These are phyloP conservation scores for Amyloporia xantha DNA, from an alignment of 768 basidiomycete genomes.

Conservation along the genomic window DNA sequence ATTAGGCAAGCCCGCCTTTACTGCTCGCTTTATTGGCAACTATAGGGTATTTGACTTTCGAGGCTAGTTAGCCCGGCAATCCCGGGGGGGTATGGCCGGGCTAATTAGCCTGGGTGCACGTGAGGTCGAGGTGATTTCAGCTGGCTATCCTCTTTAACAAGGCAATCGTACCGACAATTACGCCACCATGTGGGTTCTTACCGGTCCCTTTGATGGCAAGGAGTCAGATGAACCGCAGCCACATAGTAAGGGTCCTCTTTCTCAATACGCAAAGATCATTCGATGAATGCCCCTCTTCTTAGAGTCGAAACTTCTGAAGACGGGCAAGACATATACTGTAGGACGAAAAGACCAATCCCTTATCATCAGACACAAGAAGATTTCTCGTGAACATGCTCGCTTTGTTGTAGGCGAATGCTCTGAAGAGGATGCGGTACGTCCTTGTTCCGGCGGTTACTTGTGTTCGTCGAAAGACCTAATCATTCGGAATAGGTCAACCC, in stretches of 20 bases:
- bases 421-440: conserved; percentile 49
- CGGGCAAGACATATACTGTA: conserved; percentile 44
- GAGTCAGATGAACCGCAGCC: conserved; percentile 6
- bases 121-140: no score
- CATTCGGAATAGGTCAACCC: conserved; percentile 40
- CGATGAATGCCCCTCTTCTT: no score
- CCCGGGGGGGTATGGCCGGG: no score
- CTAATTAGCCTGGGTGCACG: no score
- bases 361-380: conserved; percentile 49
- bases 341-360: conserved; percentile 52
- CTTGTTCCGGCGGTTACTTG: not conserved
- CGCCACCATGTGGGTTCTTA: conserved; percentile 19
- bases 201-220: conserved; percentile 16
- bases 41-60: no score
- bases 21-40: no score
- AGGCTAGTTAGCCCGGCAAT: no score
- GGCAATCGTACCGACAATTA: no score
- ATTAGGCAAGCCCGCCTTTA: no score
- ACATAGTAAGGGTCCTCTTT: conserved; percentile 3
- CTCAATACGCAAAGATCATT: not conserved
- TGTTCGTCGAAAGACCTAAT: not conserved
- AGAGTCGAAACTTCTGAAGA: conserved; percentile 58
- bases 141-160: no score
- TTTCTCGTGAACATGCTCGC: conserved; percentile 56
- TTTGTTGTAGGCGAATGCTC: conserved; percentile 50